Conservation (phyloP, 306 rosid genomes). For the Ormosia semicastrata region DNA sequence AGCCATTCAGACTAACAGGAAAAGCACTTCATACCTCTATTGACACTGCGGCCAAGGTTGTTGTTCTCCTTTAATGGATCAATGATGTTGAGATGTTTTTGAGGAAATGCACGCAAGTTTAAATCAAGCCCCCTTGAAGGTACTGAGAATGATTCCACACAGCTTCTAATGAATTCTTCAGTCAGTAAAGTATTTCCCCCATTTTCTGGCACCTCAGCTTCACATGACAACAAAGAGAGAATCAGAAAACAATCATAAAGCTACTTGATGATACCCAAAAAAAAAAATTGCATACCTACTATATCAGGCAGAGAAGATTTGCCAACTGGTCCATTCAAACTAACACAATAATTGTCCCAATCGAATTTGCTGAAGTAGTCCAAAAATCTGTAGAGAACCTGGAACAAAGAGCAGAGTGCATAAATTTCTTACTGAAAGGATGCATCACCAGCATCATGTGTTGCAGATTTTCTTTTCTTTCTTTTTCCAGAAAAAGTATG, state of each 20-base stretch:
- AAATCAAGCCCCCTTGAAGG: conserved; percentile 58
- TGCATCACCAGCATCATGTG: conserved; percentile 23
- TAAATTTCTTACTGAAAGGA: conserved; percentile 22
- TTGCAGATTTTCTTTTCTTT: conserved; percentile 22
- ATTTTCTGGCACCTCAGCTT: conserved; percentile 70
- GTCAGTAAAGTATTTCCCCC: conserved; percentile 60
- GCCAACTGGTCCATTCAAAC: conserved; percentile 83
- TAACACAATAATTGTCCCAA: conserved; percentile 81
- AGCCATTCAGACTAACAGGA: conserved; percentile 14
- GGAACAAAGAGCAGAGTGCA: conserved; percentile 25
- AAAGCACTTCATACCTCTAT: conserved; percentile 54
- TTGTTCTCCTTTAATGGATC: conserved; percentile 92
- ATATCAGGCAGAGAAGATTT: conserved; percentile 67
- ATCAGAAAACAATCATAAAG: conserved; percentile 26
- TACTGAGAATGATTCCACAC: conserved; percentile 67
- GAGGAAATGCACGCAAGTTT: conserved; percentile 54
- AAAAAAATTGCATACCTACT: conserved; percentile 50
- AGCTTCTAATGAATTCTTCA: conserved; percentile 66
- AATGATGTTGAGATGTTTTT: conserved; percentile 80
- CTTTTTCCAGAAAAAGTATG: conserved; percentile 6
- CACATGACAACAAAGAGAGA: conserved; percentile 21
- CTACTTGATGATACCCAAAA: conserved; percentile 9
- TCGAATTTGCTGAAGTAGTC: conserved; percentile 89
- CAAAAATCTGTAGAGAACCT: conserved; percentile 87
- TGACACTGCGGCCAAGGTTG: conserved; percentile 96